Base-by-base conservation (phyloP, 2,329 filamentous ascomycete genomes). In the Amauroascus niger region DNA sequence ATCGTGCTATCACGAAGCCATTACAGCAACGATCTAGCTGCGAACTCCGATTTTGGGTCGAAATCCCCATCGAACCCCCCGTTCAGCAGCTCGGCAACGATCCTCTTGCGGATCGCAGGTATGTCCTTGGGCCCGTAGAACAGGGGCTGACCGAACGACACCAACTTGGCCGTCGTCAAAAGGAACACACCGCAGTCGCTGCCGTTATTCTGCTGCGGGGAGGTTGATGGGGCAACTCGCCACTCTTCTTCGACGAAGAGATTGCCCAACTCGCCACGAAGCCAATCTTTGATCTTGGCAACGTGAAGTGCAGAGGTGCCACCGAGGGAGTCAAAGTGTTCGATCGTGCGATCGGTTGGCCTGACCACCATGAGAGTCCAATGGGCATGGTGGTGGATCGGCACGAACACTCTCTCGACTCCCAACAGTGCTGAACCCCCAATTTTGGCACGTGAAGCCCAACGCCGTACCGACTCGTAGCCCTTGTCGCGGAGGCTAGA, bases 141-240 rank as follows among this genome's bases (percentile, higher is more conserved):
- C 51, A 69, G 66, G 2, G 71, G 71, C 26, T 74, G 61, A 14
- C 69, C 69, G 26, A 75, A 60, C 49, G 71, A 68, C 49, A 76
- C 66, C 53, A 74, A 69, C 57, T 76, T 75, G 47, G 74, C 74
- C 3, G 70, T 75, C 8, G 73, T 74, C 18, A 75, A 63, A 18
- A 74, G 65, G 57, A 76, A 77, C 2, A 76, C 74, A n/a, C 74
- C 74, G 54, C 74, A 77, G 55, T 77, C 74, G 51, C 68, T 71
- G 26, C 68, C 68, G 55, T 77, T 77, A 54, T 70, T 60, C 56
- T 77, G 74, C 54, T 67, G 66, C 6, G 74, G 73, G 5, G 71
- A 73, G 5, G 60, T 40, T 1, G 69, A 69, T 4, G 66, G 63
- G 18, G 71, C 63, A 5, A 71, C 61, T 1, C 56, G 61, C 74